Evolutionary conservation across 2,329 filamentous ascomycete species (phyloP), one percentile per base, ranked within the genome.

Genomic region (Aureobasidium sp.): DNA sequence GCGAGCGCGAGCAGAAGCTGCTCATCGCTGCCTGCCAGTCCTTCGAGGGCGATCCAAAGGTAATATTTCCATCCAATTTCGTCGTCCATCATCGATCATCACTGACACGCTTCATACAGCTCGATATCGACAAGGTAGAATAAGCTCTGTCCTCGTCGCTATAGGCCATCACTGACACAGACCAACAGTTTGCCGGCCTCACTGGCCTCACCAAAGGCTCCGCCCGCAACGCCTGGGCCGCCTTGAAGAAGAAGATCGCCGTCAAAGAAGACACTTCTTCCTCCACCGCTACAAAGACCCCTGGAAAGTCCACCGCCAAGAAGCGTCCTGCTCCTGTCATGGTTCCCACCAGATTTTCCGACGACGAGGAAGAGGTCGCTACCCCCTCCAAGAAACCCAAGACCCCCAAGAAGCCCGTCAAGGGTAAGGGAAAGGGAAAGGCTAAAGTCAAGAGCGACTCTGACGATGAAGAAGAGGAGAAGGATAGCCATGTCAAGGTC

Each of bases 231-330:
- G 66, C 66, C 38, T 67, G 64, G 65, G 38, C 44, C 24, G 42
- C 30, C 2, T 63, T 68, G 58, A 64, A 62, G 58, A 66, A 63
- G 60, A 68, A 68, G 56, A 56, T 68, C n/a, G n/a, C 14, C 12
- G 10, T 30, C 14, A n/a, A n/a, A 17, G 38, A 42, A 35, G 53
- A 6, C 16, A 35, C 27, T 6, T 7, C 17, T 8, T 2, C 25
- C 48, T 24, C 24, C 16, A n/a, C 17, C 12, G 3, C 39, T 16
- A 5, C 38, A n/a, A 35, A 35, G 21, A 22, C 29, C 10, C 21
- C 39, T n/a, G 27, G 24, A 22, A 44, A 44, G 25, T 29, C 38
- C 21, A 39, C 47, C 7, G 21, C 17, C 24, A 51, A 51, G 48
- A 51, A 51, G 37, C 48, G 48, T 16, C 24, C 47, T 40, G 22